Evolutionary conservation across 495 filamentous ascomycete species (phyloP), one percentile per base, ranked within the genome.

Genomic region (Podospora anserina): DNA sequence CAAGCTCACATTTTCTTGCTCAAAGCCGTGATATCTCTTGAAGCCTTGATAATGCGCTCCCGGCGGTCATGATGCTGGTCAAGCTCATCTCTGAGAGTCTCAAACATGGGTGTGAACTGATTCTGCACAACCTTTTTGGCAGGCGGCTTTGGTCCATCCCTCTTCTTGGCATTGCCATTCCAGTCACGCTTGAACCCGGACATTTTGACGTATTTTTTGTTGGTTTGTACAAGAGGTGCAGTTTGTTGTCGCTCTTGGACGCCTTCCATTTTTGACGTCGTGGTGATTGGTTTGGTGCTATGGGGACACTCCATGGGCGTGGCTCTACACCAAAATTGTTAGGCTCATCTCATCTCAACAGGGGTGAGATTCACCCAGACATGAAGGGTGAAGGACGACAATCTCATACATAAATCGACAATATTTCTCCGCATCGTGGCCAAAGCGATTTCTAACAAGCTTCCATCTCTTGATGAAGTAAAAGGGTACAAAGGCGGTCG

Each of bases 41-140:
- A 93, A 2, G 88, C 88, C 80, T 97, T 98, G 68, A 94, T 92
- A 66, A 97, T 86, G 28, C 90, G 86, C 78, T 97, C 93, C 49
- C 95, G 88, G 15, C 94, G 88, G 79, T 97, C 96, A 70, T 99
- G 91, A 75, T 99, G 94, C 78, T 93, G 88, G 74, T 98, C 96
- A 6, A 99, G 84, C 78, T 97, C 94, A 68, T 89, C 81, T 68
- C 94, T 90, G 75, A 98, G 94, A 34, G 72, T 78, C 75, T 91
- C 89, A 72, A 99, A 99, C 85, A 97, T 92, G 60, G 89, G 82
- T 65, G 90, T 86, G 74, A 90, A 85, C 0, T 81, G 78, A 68
- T 84, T 86, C 66, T 75, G 78, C 64, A 66, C 71, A 5, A 69
- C 67, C n/a, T 68, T 70, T 59, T 72, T 72, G 44, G 71, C 70